phyloP scores from a whole-genome alignment of 1,284 basidiomycete species.

The Heterobasidion irregulare region DNA sequence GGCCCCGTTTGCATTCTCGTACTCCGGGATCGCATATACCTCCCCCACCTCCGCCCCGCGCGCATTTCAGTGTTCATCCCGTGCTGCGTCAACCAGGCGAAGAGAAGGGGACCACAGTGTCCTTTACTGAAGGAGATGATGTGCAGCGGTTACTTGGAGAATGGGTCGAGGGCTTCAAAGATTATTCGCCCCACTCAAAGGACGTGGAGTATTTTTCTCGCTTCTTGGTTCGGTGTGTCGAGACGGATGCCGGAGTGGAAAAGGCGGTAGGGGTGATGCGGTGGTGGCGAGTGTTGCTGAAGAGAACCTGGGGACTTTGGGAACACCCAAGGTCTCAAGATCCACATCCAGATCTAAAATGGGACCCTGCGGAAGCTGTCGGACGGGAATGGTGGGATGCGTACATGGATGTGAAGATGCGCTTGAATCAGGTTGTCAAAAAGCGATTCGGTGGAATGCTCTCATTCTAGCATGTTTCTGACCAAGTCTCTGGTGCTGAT shows the following conservation, averaged over 20 bases:
- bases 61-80: constrained; percentile 36
- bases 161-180: constrained; percentile 62
- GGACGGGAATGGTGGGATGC: constrained; percentile 72
- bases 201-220: constrained; percentile 68
- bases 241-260: constrained; percentile 59
- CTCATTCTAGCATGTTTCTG: constrained; percentile 8
- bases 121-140: constrained; percentile 54
- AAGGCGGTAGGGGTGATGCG: constrained; percentile 61
- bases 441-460: constrained; percentile 63
- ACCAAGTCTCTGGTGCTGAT: too few relatives aligned
- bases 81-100: constrained; percentile 44
- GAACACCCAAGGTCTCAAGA: constrained; percentile 26
- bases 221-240: constrained; percentile 61
- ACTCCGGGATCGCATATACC: constrained; percentile 25
- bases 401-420: constrained; percentile 53
- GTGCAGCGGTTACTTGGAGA: constrained; percentile 58
- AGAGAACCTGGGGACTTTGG: constrained; percentile 52
- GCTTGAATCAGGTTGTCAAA: constrained; percentile 51
- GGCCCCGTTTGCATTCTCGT: constrained; percentile 12
- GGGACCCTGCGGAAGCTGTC: constrained; percentile 27
- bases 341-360: constrained; percentile 7
- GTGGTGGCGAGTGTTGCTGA: constrained; percentile 70
- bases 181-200: constrained; percentile 51
- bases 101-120: constrained; percentile 43
- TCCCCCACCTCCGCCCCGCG: constrained; percentile 43